A percentile compares a stretch with the other conserved stretches of the same genome.
phyloP scores from a whole-genome alignment of 495 filamentous ascomycete genomes.

The Lophiostoma macrostomum region DNA sequence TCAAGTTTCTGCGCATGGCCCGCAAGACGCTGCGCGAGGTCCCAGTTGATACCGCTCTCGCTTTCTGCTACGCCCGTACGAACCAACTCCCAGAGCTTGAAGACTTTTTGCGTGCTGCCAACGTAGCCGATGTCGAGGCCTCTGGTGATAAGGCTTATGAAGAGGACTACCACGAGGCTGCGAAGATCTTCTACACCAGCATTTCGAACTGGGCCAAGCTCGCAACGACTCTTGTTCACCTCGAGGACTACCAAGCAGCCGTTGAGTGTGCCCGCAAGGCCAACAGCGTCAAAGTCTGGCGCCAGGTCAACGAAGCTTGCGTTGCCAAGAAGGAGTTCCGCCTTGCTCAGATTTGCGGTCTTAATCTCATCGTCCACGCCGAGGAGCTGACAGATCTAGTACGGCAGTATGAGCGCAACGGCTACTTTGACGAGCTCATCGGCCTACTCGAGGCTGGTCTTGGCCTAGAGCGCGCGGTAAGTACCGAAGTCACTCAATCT shows the following conservation, averaged over 20 bases:
- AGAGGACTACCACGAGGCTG: constrained; percentile 91
- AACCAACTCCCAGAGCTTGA: constrained; percentile 91
- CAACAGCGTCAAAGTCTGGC: constrained; percentile 99
- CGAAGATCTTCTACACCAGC: constrained; percentile 97
- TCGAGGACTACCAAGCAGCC: constrained; percentile 95
- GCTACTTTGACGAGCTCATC: constrained; percentile 98
- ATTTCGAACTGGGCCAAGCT: constrained; percentile 99
- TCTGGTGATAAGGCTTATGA: constrained; percentile 97
- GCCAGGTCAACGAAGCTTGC: constrained; percentile 96
- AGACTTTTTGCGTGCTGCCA: constrained; percentile 90
- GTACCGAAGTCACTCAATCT: neutral
- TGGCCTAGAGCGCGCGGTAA: constrained; percentile 73
- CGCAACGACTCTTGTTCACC: constrained; percentile 91
- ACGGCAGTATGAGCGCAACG: constrained; percentile 92
- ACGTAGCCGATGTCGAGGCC: constrained; percentile 91
- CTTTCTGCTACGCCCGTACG: constrained; percentile 87
- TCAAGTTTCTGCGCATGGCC: constrained; percentile 96
- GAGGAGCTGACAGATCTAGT: constrained; percentile 93
- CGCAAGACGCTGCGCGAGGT: constrained; percentile 95
- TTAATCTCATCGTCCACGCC: constrained; percentile 97
- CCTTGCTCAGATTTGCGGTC: constrained; percentile 96
- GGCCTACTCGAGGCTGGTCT: constrained; percentile 90
- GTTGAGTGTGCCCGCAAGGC: constrained; percentile 98
- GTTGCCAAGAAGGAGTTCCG: constrained; percentile 99
- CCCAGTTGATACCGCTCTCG: constrained; percentile 86